Evolutionary conservation across 164 flowering plant genomes (phyloP), one percentile per base, ranked within the genome.

Genomic region (Nelumbo lutea): DNA sequence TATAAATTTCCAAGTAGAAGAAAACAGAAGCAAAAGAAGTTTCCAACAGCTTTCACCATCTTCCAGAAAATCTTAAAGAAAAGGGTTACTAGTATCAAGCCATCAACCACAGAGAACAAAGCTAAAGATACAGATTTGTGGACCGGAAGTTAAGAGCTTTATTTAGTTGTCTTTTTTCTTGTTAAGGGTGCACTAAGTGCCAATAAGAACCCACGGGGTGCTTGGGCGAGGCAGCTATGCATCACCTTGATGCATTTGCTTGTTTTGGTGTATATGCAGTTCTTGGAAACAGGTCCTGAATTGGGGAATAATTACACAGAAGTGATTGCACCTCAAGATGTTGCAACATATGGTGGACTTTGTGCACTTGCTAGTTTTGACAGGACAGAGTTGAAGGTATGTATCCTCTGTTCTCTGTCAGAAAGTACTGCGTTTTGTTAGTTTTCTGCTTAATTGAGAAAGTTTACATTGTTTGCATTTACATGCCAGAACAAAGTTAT

Each of bases 351-450:
- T 79, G 99, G 99, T 42, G 97, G 98, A 43, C 90, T 96, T 66
- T 96, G 98, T 81, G 99, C 99, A 39, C 97, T 93, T 78, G 99
- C 98, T 62, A 93, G 84, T 78, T 96, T 93, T 80, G 98, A 96
- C 79, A 83, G 98, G 67, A 62, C 90, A 42, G 99, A 96, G 71
- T 79, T 96, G 71, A 94, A 94, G 97, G 98, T 75, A 90, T 73
- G 1, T 74, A 68, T 42, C 45, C 47, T 2, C 27, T 65, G 7
- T 53, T 64, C 56, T 59, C 43, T 42, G 56, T 41, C 61, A 44
- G 42, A 62, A 9, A 57, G 15, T 42, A 38, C 44, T 68, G 44
- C 2, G 2, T 48, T 15, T 52, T 41, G 5, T 65, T 52, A 27
- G 2, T 59, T 42, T 53, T 59, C 15, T 14, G 41, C 27, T 27